Conservation (phyloP, 345 rosid species). For the Erysimum cheiranthoides region DNA sequence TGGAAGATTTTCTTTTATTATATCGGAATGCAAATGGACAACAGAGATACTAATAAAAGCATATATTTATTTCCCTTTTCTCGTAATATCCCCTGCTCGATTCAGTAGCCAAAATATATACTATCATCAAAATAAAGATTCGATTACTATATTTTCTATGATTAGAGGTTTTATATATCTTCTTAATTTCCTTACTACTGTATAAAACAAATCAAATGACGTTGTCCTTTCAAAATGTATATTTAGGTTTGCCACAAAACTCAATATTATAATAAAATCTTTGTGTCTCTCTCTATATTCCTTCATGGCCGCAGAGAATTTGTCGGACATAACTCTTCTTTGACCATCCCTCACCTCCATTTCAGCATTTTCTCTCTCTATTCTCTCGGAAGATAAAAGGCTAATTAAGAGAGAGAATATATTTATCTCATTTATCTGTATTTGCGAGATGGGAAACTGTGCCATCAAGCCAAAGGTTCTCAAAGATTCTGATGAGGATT, state of each 20-base stretch:
- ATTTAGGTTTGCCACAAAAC: constrained; percentile 17
- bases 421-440: constrained; percentile 6
- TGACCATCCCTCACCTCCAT: constrained; percentile 43
- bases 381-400: constrained; percentile 28
- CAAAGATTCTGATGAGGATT: constrained; percentile 41
- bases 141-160: constrained; percentile 13
- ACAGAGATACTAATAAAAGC: constrained; percentile 1
- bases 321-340: constrained; percentile 36
- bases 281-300: constrained; percentile 19
- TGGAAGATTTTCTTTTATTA: neutral
- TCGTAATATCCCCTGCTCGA: neutral
- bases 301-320: constrained; percentile 38
- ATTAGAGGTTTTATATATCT: neutral
- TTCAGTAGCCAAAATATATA: constrained; percentile 14
- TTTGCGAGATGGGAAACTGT: constrained; percentile 45
- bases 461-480: constrained; percentile 49
- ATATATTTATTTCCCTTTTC: constrained; percentile 11
- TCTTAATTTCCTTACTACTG: neutral
- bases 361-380: constrained; percentile 8
- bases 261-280: constrained; percentile 33
- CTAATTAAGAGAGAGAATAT: constrained; percentile 10
- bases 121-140: constrained; percentile 17
- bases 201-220: constrained; percentile 7
- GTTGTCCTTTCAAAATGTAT: neutral
- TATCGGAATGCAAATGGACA: constrained; percentile 13